These are phyloP conservation scores for Bimuria novae-zelandiae DNA, from an alignment of 2,329 filamentous ascomycete species.

Conservation along the genomic window DNA sequence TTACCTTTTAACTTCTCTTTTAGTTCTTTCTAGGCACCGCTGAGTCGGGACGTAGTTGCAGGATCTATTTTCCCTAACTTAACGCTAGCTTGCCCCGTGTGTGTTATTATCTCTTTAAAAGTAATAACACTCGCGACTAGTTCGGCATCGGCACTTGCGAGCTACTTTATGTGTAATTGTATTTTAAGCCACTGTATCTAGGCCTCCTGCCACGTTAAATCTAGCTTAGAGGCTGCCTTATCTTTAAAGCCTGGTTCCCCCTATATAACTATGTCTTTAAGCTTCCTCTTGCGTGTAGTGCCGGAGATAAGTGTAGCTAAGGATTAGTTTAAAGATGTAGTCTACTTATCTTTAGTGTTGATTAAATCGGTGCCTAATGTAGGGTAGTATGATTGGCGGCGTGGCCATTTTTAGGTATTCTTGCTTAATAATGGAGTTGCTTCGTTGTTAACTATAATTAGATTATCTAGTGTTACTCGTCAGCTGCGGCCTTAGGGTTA, in stretches of 20 bases:
- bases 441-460: neutral
- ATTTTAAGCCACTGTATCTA: conserved; percentile 4
- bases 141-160: neutral
- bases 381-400: neutral
- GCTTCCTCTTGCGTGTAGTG: neutral
- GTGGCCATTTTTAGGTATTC: neutral
- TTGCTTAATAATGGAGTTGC: neutral
- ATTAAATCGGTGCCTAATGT: neutral
- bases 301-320: neutral
- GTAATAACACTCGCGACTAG: neutral
- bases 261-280: neutral
- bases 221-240: neutral
- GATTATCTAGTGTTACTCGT: conserved; percentile 1
- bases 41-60: neutral
- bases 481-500: neutral
- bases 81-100: neutral
- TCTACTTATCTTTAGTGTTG: neutral
- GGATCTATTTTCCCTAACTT: neutral
- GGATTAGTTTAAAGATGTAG: neutral
- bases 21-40: neutral
- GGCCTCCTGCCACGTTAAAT: conserved; percentile 1
- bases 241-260: neutral
- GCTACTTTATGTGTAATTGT: neutral
- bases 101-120: conserved; percentile 1
- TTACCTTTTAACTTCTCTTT: conserved; percentile 5